Percentiles rank a stretch among this genome's conserved stretches.
Evolutionary conservation across 805 yeast species (phyloP).

Genomic region (Wickerhamomyces ciferrii): DNA sequence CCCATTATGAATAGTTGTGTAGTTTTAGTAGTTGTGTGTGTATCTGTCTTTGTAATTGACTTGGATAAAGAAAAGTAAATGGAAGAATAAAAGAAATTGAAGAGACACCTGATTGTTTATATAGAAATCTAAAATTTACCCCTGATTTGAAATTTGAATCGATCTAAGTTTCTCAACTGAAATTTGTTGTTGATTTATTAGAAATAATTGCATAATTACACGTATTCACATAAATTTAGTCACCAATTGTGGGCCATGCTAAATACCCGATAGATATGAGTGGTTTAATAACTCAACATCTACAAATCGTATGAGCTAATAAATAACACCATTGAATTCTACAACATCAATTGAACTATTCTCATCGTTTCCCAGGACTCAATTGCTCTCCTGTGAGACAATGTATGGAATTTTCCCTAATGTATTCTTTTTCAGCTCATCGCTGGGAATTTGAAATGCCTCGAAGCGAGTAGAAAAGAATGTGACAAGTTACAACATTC

Average conservation of each 20-base stretch:
- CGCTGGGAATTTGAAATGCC: too few relatives aligned
- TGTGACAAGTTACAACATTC: background rate
- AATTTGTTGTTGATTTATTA: background rate
- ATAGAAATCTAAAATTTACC: background rate
- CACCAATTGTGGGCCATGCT: background rate
- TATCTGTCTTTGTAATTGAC: background rate
- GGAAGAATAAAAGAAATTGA: background rate
- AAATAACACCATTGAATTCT: background rate
- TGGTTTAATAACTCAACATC: too few relatives aligned
- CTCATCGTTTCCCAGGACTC: background rate
- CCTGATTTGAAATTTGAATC: background rate
- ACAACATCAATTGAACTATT: background rate
- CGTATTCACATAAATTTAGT: background rate
- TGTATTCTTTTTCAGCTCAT: too few relatives aligned
- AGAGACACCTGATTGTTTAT: background rate
- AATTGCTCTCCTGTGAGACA: background rate
- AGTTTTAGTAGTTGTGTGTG: background rate
- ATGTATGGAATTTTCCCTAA: background rate
- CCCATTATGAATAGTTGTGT: slow-evolving; percentile 27
- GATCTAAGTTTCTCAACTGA: background rate
- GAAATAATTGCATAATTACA: background rate
- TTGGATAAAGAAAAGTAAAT: background rate
- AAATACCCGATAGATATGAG: too few relatives aligned
- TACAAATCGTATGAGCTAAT: too few relatives aligned
- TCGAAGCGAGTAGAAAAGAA: background rate